phyloP scores from a whole-genome alignment of 2,329 filamentous ascomycete species.

The Claviceps monticola region DNA sequence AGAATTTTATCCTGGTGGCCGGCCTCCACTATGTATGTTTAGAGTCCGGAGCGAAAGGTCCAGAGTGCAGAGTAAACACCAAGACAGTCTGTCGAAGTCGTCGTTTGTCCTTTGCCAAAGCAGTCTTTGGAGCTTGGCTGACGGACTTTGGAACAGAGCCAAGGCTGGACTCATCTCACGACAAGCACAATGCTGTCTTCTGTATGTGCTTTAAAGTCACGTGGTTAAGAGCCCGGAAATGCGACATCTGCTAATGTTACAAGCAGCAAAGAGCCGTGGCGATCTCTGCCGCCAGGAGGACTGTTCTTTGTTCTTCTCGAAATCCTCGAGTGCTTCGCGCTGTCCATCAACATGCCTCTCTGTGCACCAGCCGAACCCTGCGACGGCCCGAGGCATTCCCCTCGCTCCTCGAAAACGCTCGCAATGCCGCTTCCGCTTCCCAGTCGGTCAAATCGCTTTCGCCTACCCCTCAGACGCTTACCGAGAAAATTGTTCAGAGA shows the following conservation, averaged over 20 bases:
- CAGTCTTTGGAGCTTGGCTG: not conserved
- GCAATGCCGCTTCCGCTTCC: constrained; percentile 34
- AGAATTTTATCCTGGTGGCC: not conserved
- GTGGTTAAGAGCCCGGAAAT: not conserved
- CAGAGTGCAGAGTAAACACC: not conserved
- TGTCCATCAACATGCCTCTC: not conserved
- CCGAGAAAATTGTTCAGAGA: constrained; percentile 82
- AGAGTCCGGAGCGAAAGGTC: not conserved
- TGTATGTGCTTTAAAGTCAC: not conserved
- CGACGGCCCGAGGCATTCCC: constrained; percentile 37
- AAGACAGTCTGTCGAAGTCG: not conserved
- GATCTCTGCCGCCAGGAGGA: not conserved
- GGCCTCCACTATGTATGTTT: no score
- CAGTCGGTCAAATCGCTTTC: constrained; percentile 31
- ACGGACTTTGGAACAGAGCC: not conserved
- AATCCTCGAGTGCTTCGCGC: not conserved
- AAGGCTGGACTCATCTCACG: not conserved
- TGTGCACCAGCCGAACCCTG: not conserved
- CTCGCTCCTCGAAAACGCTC: constrained; percentile 44
- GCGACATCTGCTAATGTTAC: not conserved
- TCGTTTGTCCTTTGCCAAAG: not conserved
- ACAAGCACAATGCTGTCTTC: constrained; percentile 1
- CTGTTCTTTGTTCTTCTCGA: not conserved
- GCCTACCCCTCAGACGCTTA: constrained; percentile 30
- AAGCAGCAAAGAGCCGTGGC: not conserved